Conservation (phyloP, 371 early-diverging fungal genomes). For the Gilbertella persicaria region DNA sequence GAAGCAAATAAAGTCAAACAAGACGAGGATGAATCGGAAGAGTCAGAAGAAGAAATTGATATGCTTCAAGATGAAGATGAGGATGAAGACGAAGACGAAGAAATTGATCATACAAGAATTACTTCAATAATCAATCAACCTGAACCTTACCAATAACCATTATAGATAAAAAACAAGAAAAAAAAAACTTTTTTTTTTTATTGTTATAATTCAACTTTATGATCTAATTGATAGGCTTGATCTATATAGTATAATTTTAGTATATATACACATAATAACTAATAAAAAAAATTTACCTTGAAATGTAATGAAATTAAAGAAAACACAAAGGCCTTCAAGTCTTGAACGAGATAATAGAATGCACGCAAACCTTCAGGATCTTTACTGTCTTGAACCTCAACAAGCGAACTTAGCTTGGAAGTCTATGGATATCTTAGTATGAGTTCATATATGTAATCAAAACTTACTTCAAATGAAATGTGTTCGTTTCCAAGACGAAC, state of each 20-base stretch:
- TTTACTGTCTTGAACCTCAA: constrained; percentile 85
- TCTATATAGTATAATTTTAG: constrained; percentile 32
- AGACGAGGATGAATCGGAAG: not conserved
- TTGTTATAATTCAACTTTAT: not conserved
- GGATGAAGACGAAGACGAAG: constrained; percentile 34
- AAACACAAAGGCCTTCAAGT: constrained; percentile 93
- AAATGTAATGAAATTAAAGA: constrained; percentile 94
- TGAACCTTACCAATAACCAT: not conserved
- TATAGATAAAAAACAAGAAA: not conserved
- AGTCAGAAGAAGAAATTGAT: constrained; percentile 19
- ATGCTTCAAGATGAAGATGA: constrained; percentile 54
- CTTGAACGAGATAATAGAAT: constrained; percentile 97
- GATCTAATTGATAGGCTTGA: constrained; percentile 48
- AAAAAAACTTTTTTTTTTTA: constrained; percentile 6
- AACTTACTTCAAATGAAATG: constrained; percentile 87
- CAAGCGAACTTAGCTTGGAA: constrained; percentile 88
- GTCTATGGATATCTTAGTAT: too few species aligned
- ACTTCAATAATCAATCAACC: too few species aligned
- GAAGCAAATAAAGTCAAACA: constrained; percentile 20
- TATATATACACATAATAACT: not conserved
- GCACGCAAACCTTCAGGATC: constrained; percentile 95
- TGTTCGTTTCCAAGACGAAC: constrained; percentile 88
- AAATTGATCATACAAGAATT: not conserved
- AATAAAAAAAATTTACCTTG: constrained; percentile 66
- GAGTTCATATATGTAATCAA: not conserved